phyloP scores from a whole-genome alignment of 2,329 filamentous ascomycete genomes.

The Apiospora pterosperma region DNA sequence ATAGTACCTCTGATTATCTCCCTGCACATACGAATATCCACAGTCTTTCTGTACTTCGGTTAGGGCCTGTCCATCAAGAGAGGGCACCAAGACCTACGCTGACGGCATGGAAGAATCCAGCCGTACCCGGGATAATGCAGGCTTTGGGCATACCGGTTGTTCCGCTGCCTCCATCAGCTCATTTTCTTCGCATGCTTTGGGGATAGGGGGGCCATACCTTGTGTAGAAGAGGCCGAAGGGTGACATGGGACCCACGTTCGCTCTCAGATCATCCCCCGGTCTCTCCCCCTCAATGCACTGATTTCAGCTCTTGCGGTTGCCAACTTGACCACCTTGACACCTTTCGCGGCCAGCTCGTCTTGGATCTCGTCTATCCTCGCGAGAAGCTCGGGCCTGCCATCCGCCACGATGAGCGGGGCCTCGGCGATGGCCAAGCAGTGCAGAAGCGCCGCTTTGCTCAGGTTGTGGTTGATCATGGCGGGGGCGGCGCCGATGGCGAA shows the following conservation, averaged over 20 bases:
- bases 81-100: slow-evolving; percentile 17
- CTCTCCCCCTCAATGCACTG: slow-evolving; percentile 43
- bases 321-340: slow-evolving; percentile 54
- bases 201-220: slow-evolving; percentile 19
- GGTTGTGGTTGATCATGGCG: slow-evolving; percentile 69
- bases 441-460: slow-evolving; percentile 59
- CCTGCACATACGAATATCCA: slow-evolving; percentile 25
- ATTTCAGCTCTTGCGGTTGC: slow-evolving; percentile 42
- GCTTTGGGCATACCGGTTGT: slow-evolving; percentile 76
- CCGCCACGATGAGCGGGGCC: slow-evolving; percentile 55
- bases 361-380: slow-evolving; percentile 56
- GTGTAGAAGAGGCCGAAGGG: slow-evolving; percentile 70
- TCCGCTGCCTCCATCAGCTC: slow-evolving; percentile 41
- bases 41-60: slow-evolving; percentile 15
- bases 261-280: slow-evolving; percentile 53
- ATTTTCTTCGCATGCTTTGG: not conserved
- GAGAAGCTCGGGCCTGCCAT: slow-evolving; percentile 51
- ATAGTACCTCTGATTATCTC: slow-evolving; percentile 61
- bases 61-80: not conserved
- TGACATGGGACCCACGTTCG: slow-evolving; percentile 45
- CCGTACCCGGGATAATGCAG: slow-evolving; percentile 54
- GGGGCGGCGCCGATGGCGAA: slow-evolving; percentile 66
- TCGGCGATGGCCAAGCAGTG: slow-evolving; percentile 61
- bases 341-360: slow-evolving; percentile 42
- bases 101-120: slow-evolving; percentile 28